Evolutionary conservation across 179 eudicot genomes (phyloP).

Genomic region (Actinidia polygama): DNA sequence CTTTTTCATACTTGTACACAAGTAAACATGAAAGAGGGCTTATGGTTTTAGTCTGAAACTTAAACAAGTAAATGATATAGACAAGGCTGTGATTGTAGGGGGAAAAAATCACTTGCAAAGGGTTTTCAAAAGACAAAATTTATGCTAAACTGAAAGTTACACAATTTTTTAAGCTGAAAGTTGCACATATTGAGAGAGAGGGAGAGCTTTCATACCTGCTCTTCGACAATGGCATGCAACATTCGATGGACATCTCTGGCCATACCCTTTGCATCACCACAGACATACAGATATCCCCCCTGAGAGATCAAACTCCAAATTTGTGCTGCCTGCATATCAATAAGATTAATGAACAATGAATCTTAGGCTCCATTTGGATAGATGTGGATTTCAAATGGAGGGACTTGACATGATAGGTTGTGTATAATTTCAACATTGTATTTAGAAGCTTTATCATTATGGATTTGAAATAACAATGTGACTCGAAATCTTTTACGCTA

Average conservation of each 20-base stretch:
- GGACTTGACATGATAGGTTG: too few species aligned
- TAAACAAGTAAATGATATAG: background rate
- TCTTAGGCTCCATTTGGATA: background rate
- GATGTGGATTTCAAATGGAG: too few species aligned
- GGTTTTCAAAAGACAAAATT: background rate
- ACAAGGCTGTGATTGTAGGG: too few species aligned
- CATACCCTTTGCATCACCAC: constrained; percentile 87
- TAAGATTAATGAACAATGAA: constrained; percentile 11
- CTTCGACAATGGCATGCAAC: constrained; percentile 64
- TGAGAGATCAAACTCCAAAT: constrained; percentile 65
- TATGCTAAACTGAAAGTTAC: background rate
- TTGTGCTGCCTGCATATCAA: constrained; percentile 51
- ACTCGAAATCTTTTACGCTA: too few species aligned
- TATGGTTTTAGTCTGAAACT: background rate
- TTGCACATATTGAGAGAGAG: background rate
- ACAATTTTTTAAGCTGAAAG: background rate
- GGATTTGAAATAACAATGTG: too few species aligned
- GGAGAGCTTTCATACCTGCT: constrained; percentile 48
- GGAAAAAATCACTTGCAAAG: constrained; percentile 2
- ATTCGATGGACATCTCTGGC: constrained; percentile 74
- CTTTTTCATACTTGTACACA: background rate
- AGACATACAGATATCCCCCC: constrained; percentile 53
- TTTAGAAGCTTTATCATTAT: too few species aligned
- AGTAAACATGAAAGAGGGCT: background rate
- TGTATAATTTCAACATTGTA: too few species aligned